phyloP scores from a whole-genome alignment of 2,329 filamentous ascomycete genomes.

The Hirsutella rhossiliensis region DNA sequence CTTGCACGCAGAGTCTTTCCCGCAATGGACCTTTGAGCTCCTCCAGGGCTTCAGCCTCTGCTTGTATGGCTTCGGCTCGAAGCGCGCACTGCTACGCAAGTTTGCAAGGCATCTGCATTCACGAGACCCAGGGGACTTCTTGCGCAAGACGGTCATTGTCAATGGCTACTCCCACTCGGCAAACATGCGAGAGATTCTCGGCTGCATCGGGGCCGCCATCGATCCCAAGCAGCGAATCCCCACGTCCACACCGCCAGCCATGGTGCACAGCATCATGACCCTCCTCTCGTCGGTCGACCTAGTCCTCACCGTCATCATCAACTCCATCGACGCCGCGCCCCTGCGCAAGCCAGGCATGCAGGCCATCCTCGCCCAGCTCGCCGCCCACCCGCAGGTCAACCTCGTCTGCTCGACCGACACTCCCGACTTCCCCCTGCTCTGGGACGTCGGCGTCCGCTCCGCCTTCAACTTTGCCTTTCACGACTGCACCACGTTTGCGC shows the following conservation, averaged over 20 bases:
- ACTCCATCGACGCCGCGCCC: constrained; percentile 73
- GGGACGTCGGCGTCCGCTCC: constrained; percentile 77
- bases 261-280: constrained; percentile 54
- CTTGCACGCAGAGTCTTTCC: constrained; percentile 70
- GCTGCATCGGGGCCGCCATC: constrained; percentile 55
- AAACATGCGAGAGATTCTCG: constrained; percentile 57
- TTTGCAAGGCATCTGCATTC: constrained; percentile 60
- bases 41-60: constrained; percentile 79
- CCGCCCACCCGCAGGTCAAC: constrained; percentile 58
- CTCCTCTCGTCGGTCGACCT: constrained; percentile 35
- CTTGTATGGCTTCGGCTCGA: constrained; percentile 87
- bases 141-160: constrained; percentile 57
- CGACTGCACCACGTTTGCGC: constrained; percentile 80
- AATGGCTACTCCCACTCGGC: constrained; percentile 70
- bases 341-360: constrained; percentile 63
- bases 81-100: constrained; percentile 58
- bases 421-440: constrained; percentile 75
- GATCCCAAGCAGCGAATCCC: constrained; percentile 33
- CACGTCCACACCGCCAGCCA: constrained; percentile 53
- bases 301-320: constrained; percentile 58
- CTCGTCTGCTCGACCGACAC: constrained; percentile 77
- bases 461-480: constrained; percentile 84
- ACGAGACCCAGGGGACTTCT: constrained; percentile 15
- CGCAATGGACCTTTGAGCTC: constrained; percentile 89
- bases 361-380: constrained; percentile 62